These are phyloP conservation scores for Talaromyces adpressus DNA, from an alignment of 495 filamentous ascomycete species.

Conservation along the genomic window DNA sequence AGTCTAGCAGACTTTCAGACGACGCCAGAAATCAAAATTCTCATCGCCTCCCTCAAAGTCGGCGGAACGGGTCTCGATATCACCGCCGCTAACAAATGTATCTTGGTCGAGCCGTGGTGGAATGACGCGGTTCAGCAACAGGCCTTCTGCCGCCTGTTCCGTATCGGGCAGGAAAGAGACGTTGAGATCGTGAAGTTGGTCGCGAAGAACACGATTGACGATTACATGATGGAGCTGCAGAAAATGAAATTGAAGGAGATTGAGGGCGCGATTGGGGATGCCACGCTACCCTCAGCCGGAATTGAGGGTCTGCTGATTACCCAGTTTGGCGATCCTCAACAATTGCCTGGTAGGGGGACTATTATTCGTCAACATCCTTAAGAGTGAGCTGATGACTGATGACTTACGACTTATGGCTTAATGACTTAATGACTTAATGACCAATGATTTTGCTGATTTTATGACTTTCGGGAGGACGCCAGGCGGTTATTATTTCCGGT, in stretches of 20 bases:
- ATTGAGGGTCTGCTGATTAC: conserved; percentile 8
- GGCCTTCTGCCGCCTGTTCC: conserved; percentile 56
- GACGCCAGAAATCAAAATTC: conserved; percentile 18
- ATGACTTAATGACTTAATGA: too few relatives aligned
- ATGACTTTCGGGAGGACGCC: neutral
- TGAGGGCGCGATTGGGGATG: conserved; percentile 20
- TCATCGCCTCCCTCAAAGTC: conserved; percentile 39
- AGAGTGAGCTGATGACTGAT: neutral
- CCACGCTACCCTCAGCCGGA: conserved; percentile 8
- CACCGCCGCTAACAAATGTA: conserved; percentile 48
- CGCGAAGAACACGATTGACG: conserved; percentile 44
- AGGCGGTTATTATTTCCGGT: neutral
- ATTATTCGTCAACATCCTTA: neutral
- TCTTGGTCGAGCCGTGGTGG: conserved; percentile 56
- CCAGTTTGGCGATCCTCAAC: conserved; percentile 14
- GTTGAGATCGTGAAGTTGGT: conserved; percentile 49
- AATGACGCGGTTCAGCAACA: conserved; percentile 40
- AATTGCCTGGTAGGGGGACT: neutral
- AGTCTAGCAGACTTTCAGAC: conserved; percentile 24
- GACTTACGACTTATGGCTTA: too few relatives aligned
- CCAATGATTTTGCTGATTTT: neutral
- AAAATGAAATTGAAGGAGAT: conserved; percentile 18
- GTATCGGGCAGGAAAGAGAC: conserved; percentile 52
- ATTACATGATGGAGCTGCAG: conserved; percentile 36
- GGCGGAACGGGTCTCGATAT: conserved; percentile 47